These are phyloP conservation scores for Talaromyces sp. DNA, from an alignment of 2,329 filamentous ascomycete species.

Conservation along the genomic window DNA sequence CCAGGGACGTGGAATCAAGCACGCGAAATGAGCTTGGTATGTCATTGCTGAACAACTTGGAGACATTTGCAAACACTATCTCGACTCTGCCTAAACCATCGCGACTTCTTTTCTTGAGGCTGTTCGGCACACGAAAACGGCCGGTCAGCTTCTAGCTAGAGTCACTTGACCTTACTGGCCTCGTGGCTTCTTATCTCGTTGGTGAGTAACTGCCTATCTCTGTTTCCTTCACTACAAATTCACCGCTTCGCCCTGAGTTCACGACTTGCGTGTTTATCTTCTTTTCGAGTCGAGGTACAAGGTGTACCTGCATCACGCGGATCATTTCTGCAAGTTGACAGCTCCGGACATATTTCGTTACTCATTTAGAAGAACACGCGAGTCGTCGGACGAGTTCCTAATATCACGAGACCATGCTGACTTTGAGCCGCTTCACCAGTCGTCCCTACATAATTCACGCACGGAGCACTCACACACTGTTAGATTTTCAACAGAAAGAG, in stretches of 20 bases:
- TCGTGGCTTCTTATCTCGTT: background rate
- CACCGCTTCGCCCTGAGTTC: background rate
- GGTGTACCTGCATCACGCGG: background rate
- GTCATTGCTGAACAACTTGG: slow-evolving; percentile 8
- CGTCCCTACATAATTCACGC: slow-evolving; percentile 32
- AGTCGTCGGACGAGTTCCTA: slow-evolving; percentile 20
- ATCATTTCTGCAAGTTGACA: background rate
- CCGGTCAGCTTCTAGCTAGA: slow-evolving; percentile 4
- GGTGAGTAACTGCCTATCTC: background rate
- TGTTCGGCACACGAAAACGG: slow-evolving; percentile 11
- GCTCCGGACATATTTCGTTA: background rate
- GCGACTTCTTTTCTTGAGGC: slow-evolving; percentile 2
- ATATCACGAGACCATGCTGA: slow-evolving; percentile 34
- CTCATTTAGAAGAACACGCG: background rate
- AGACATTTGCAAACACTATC: background rate
- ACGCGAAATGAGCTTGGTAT: slow-evolving; percentile 17
- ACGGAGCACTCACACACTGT: slow-evolving; percentile 35
- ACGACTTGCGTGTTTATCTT: background rate
- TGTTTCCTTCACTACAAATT: background rate
- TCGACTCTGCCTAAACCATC: background rate
- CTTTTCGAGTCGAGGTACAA: background rate
- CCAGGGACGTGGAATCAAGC: slow-evolving; percentile 10
- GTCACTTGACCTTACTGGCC: slow-evolving; percentile 10
- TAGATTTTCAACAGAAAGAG: slow-evolving; percentile 36
- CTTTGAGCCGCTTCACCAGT: slow-evolving; percentile 36